phyloP scores from a whole-genome alignment of 768 basidiomycete genomes.

The Imleria badia region DNA sequence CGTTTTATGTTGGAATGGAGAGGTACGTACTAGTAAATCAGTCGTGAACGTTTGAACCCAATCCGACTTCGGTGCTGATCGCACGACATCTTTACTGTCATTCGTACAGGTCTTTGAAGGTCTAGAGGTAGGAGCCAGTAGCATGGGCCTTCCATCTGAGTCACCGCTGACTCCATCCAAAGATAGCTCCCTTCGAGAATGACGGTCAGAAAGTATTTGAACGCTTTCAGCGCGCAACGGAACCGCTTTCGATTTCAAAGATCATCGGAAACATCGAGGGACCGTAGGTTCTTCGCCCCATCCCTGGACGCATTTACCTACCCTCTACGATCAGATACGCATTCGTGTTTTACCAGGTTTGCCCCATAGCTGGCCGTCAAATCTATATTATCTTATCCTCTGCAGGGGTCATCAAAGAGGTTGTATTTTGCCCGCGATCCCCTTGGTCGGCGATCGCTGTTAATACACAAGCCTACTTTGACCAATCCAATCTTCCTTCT shows the following conservation, averaged over 20 bases:
- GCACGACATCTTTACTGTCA: background rate
- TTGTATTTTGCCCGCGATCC: slow-evolving; percentile 82
- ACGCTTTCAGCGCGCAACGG: slow-evolving; percentile 22
- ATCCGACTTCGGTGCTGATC: background rate
- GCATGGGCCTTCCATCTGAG: slow-evolving; percentile 3
- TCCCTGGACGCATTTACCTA: background rate
- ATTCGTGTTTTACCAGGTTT: slow-evolving; percentile 74
- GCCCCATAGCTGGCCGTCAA: slow-evolving; percentile 15
- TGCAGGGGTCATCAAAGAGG: slow-evolving; percentile 42
- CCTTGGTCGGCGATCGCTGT: slow-evolving; percentile 80
- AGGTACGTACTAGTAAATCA: slow-evolving; percentile 52
- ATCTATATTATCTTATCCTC: background rate
- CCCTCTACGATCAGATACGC: slow-evolving; percentile 56
- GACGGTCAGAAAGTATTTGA: slow-evolving; percentile 62
- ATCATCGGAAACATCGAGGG: slow-evolving; percentile 70
- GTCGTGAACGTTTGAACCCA: background rate
- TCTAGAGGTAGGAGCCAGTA: slow-evolving; percentile 49
- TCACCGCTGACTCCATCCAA: slow-evolving; percentile 13
- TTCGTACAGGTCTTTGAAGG: slow-evolving; percentile 68
- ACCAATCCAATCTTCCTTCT: slow-evolving; percentile 56
- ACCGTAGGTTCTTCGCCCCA: slow-evolving; percentile 54
- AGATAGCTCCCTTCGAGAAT: slow-evolving; percentile 66
- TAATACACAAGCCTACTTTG: slow-evolving; percentile 60
- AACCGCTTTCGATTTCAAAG: slow-evolving; percentile 43
- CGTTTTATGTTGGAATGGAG: slow-evolving; percentile 85